Evolutionary conservation across 2,329 filamentous ascomycete genomes (phyloP), one percentile per base, ranked within the genome.

Genomic region (Fusarium floridanum): DNA sequence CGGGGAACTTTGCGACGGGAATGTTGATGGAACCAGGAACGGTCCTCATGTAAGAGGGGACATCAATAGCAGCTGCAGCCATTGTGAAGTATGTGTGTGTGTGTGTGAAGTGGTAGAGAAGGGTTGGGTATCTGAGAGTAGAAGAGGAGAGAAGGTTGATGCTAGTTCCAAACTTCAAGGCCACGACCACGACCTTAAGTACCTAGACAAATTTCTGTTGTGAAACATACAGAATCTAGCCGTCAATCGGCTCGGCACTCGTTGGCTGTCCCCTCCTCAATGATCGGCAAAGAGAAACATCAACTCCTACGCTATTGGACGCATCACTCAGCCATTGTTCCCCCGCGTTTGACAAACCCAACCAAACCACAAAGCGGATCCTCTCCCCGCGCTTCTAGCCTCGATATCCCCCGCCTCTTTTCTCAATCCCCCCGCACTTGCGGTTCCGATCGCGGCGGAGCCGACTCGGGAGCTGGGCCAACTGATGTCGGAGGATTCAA

Each of bases 1-100:
- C 72, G 10, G 83, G 86, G 59, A 87, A 86, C 27, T 83, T 78
- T n/a, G 85, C 86, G 4, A 87, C 76, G 3, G 81, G 78, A 45
- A 90, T 84, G 76, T 91, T 91, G 78, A 87, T 79, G 0, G 89
- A 91, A 61, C 90, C 90, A 0, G 87, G 85, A 8, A 82, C 77
- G 29, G 73, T 74, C 57, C 81, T 71, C 56, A 79, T 77, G 43
- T 77, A 72, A 4, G 80, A 82, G 6, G 80, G 80, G 5, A 75
- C 61, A n/a, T 60, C 57, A 22, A 37, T n/a, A 77, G 68, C 72
- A 5, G 71, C 64, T 32, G 77, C 70, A 16, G 76, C 76, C 76
- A 78, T 78, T 17, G 8, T 76, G 61, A 57, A 36, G 16, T 16
- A 14, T 20, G 24, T 14, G 24, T 64, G 32, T 37, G 22, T 22